A percentile compares a stretch with the other conserved stretches of the same genome.
Conservation (phyloP, 78 protist species). For the Paulinella micropora region DNA sequence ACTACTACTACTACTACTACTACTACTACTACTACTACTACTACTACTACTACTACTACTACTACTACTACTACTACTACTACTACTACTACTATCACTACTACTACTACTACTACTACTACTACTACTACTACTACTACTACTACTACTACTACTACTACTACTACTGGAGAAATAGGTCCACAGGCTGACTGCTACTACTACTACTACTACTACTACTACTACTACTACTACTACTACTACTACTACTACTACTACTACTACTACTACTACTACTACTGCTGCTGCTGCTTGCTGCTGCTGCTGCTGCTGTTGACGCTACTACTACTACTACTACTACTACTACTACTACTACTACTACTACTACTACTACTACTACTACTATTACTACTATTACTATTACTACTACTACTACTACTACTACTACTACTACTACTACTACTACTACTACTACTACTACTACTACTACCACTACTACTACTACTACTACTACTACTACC, state of each 20-base stretch:
- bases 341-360: neutral
- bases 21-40: neutral
- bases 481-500: no score
- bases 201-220: neutral
- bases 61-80: neutral
- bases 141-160: neutral
- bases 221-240: neutral
- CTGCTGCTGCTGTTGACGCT: no score
- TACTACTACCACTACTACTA: no score
- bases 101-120: neutral
- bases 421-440: neutral
- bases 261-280: neutral
- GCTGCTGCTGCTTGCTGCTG: neutral
- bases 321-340: neutral
- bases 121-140: neutral
- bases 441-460: neutral
- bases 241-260: neutral
- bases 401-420: neutral
- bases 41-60: neutral
- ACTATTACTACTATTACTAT: neutral
- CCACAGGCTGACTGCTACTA: neutral
- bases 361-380: neutral
- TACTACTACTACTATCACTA: neutral
- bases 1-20: neutral
- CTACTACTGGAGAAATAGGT: neutral